A percentile compares a stretch with the other conserved stretches of the same genome.
Conservation (phyloP, 1,284 basidiomycete genomes). For the Ceratobasidium sp. region DNA sequence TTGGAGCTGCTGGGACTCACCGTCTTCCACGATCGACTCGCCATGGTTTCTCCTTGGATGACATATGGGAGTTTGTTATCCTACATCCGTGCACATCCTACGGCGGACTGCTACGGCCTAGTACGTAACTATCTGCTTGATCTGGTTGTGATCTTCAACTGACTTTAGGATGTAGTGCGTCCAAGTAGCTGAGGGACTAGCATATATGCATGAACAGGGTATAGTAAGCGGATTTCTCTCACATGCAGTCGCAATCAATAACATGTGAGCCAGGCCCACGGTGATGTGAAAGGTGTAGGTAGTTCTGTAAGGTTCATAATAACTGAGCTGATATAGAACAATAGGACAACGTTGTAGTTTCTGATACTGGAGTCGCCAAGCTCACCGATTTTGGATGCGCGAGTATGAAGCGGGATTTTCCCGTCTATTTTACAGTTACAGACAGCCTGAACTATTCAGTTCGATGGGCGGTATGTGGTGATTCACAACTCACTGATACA, state of each 20-base stretch:
- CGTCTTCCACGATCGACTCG: constrained; percentile 24
- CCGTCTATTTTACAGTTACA: constrained; percentile 34
- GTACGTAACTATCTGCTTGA: not conserved
- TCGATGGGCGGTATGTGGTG: constrained; percentile 28
- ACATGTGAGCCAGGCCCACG: constrained; percentile 13
- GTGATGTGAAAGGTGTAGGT: constrained; percentile 41
- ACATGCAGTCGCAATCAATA: not conserved
- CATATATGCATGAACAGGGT: constrained; percentile 32
- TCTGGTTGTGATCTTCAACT: not conserved
- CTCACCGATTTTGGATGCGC: constrained; percentile 41
- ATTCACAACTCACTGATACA: not conserved
- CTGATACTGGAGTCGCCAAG: constrained; percentile 9
- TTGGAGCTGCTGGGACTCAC: constrained; percentile 23
- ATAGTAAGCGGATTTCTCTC: not conserved
- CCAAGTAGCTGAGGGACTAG: constrained; percentile 23
- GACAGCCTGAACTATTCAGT: constrained; percentile 36
- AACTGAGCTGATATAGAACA: not conserved
- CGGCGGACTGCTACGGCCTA: constrained; percentile 6
- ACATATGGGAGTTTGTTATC: constrained; percentile 29
- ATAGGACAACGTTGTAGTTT: constrained; percentile 41
- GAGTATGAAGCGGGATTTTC: constrained; percentile 36
- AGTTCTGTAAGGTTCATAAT: not conserved
- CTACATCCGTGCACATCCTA: constrained; percentile 13
- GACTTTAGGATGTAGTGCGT: not conserved
- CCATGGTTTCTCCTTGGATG: constrained; percentile 42